Percentiles rank a stretch among this genome's conserved stretches.
Evolutionary conservation across 106 monocot species (phyloP).

Genomic region (Cymbidium sinense): DNA sequence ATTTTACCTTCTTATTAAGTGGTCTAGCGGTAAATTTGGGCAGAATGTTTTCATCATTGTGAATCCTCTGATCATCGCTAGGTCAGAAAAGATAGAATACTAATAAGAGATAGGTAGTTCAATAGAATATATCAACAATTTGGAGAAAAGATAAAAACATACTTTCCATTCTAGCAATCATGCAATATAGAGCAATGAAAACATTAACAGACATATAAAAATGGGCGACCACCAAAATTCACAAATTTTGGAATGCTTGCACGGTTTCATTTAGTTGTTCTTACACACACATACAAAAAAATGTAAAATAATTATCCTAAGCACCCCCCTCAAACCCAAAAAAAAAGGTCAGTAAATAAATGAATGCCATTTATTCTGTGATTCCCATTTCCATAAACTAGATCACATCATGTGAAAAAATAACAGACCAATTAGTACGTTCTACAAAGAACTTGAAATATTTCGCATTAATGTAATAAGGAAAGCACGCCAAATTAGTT

Average conservation of each 20-base stretch:
- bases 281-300: no score
- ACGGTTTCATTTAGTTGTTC: not conserved
- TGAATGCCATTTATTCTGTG: no score
- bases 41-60: conserved; percentile 1
- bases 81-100: not conserved
- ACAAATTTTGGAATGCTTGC: not conserved
- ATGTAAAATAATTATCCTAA: no score
- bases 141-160: not conserved
- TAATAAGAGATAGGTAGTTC: not conserved
- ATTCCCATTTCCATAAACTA: no score
- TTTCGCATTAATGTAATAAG: no score
- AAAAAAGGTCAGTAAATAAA: no score
- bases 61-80: conserved; percentile 1
- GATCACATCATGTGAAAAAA: no score
- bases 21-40: conserved; percentile 21
- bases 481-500: no score
- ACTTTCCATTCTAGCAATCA: not conserved
- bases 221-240: not conserved
- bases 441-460: no score
- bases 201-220: not conserved
- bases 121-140: not conserved
- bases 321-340: no score
- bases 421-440: no score
- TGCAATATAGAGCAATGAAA: not conserved
- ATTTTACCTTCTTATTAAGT: conserved; percentile 27